These are phyloP conservation scores for Quercus tomentella DNA, from an alignment of 331 rosid species.

Conservation along the genomic window DNA sequence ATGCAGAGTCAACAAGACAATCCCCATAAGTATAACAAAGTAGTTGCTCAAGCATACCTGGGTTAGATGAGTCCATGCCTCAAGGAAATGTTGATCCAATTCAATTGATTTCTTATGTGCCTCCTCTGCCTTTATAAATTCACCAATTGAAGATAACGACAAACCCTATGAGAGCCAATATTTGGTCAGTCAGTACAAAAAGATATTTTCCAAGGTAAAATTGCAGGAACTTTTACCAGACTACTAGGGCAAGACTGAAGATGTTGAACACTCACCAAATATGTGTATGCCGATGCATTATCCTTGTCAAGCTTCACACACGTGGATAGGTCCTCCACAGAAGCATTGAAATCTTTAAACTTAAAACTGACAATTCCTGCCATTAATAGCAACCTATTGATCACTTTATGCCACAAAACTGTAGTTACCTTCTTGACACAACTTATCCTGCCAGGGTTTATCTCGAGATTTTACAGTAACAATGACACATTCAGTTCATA, in stretches of 20 bases:
- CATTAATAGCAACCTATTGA: slow-evolving; percentile 5
- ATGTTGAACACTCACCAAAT: slow-evolving; percentile 62
- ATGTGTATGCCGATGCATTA: slow-evolving; percentile 78
- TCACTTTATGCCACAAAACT: slow-evolving; percentile 4
- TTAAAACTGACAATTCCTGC: slow-evolving; percentile 88
- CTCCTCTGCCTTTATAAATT: slow-evolving; percentile 82
- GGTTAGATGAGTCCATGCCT: slow-evolving; percentile 85
- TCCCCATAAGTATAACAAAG: slow-evolving; percentile 2
- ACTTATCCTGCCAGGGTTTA: background rate
- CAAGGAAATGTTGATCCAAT: slow-evolving; percentile 71
- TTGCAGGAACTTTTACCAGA: slow-evolving; percentile 15
- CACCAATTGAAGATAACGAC: slow-evolving; percentile 79
- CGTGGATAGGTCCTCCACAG: slow-evolving; percentile 77
- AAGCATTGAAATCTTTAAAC: slow-evolving; percentile 73
- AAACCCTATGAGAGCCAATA: slow-evolving; percentile 60
- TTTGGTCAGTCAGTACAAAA: slow-evolving; percentile 14
- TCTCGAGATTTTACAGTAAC: background rate
- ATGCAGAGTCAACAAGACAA: background rate
- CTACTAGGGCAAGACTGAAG: slow-evolving; percentile 9
- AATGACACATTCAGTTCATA: background rate
- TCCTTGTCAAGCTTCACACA: slow-evolving; percentile 74
- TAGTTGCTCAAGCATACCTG: slow-evolving; percentile 49
- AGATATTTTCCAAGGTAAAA: slow-evolving; percentile 14
- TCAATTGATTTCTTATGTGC: slow-evolving; percentile 80
- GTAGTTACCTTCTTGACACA: background rate